A percentile compares a stretch with the other conserved stretches of the same genome.
Evolutionary conservation across 2,329 filamentous ascomycete species (phyloP).

Genomic region (Coniochaeta pulveracea): DNA sequence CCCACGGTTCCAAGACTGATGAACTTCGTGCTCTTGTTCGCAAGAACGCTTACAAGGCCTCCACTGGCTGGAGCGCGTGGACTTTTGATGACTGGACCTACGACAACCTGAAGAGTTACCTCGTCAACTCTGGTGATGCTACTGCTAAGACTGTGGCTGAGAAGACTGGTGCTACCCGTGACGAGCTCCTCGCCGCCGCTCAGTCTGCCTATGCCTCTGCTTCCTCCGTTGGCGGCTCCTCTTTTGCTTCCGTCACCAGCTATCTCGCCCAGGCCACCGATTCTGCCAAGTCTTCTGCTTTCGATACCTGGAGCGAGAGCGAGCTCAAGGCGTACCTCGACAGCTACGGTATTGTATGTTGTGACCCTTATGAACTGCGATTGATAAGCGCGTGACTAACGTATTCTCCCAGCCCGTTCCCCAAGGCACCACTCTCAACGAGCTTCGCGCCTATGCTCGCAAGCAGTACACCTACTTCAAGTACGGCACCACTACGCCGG

Average conservation of each 20-base stretch:
- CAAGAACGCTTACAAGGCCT: slow-evolving; percentile 59
- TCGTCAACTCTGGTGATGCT: slow-evolving; percentile 38
- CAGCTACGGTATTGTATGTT: slow-evolving; percentile 56
- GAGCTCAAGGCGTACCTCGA: slow-evolving; percentile 74
- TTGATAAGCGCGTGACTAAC: slow-evolving; percentile 15
- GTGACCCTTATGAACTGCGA: too few relatives aligned
- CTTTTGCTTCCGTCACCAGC: slow-evolving; percentile 58
- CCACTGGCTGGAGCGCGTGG: slow-evolving; percentile 59
- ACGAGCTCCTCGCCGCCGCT: slow-evolving; percentile 60
- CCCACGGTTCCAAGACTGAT: slow-evolving; percentile 59
- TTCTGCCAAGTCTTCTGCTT: slow-evolving; percentile 51
- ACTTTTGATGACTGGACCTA: slow-evolving; percentile 68
- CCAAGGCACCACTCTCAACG: slow-evolving; percentile 56
- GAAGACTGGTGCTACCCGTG: slow-evolving; percentile 54
- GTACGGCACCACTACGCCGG: slow-evolving; percentile 59
- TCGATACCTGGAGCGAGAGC: slow-evolving; percentile 62
- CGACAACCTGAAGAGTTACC: slow-evolving; percentile 55
- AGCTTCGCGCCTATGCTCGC: slow-evolving; percentile 59
- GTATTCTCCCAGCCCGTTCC: slow-evolving; percentile 31
- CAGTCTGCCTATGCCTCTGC: slow-evolving; percentile 49
- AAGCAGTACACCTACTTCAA: slow-evolving; percentile 67
- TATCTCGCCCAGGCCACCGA: slow-evolving; percentile 57
- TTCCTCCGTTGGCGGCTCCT: slow-evolving; percentile 42
- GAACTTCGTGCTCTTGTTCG: slow-evolving; percentile 67
- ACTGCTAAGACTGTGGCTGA: slow-evolving; percentile 48